Conservation (phyloP, 1,284 basidiomycete genomes). For the Coniferiporia weirii region DNA sequence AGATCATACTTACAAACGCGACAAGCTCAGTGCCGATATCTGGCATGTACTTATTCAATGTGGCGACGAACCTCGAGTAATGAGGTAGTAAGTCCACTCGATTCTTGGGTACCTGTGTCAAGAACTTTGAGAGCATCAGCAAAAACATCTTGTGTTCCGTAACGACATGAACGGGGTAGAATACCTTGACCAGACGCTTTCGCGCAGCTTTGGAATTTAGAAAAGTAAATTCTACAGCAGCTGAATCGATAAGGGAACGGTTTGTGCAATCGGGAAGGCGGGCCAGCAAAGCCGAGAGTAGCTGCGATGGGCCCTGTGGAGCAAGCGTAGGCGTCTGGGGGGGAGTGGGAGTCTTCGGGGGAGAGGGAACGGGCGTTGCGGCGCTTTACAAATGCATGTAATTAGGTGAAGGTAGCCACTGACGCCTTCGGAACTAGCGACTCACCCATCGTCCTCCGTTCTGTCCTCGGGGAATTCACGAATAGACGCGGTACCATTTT, state of each 20-base stretch:
- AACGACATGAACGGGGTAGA: constrained; percentile 5
- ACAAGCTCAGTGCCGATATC: constrained; percentile 85
- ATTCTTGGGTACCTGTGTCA: constrained; percentile 82
- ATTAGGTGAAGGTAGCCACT: constrained; percentile 6
- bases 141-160: background rate
- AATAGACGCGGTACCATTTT: constrained; percentile 22
- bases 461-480: constrained; percentile 22
- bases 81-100: constrained; percentile 90
- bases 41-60: constrained; percentile 88
- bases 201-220: constrained; percentile 94
- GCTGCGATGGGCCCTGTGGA: constrained; percentile 86
- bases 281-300: constrained; percentile 89
- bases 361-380: constrained; percentile 59
- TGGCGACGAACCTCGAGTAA: constrained; percentile 88
- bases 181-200: constrained; percentile 81
- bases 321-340: constrained; percentile 61
- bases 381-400: constrained; percentile 29
- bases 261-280: constrained; percentile 92
- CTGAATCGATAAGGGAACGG: constrained; percentile 87
- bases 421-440: background rate
- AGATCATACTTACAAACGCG: constrained; percentile 51
- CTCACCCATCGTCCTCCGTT: constrained; percentile 42
- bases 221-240: constrained; percentile 93
- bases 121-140: constrained; percentile 49
- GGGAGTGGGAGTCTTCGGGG: constrained; percentile 58